Evolutionary conservation across 768 basidiomycete species (phyloP).

Genomic region (Macrolepiota albuminosa): DNA sequence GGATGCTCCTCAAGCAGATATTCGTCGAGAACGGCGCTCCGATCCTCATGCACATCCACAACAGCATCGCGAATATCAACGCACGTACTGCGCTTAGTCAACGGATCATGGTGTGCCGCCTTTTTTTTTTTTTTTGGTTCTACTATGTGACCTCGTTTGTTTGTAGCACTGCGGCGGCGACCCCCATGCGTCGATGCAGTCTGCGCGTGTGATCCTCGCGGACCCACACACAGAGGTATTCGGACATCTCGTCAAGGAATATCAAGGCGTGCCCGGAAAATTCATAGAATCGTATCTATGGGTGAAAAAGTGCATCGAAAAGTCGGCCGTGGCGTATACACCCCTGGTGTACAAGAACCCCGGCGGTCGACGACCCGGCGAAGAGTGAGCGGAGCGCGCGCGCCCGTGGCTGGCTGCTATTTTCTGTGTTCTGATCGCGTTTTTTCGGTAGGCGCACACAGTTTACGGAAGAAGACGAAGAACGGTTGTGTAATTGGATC

Average conservation of each 20-base stretch:
- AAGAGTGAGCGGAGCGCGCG: slow-evolving; percentile 46
- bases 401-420: too few relatives aligned
- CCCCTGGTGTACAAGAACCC: slow-evolving; percentile 82
- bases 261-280: slow-evolving; percentile 66
- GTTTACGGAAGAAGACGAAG: slow-evolving; percentile 75
- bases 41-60: slow-evolving; percentile 76
- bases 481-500: slow-evolving; percentile 72
- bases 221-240: slow-evolving; percentile 79
- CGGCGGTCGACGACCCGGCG: slow-evolving; percentile 74
- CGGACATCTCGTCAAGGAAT: slow-evolving; percentile 64
- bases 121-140: background rate
- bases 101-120: slow-evolving; percentile 57
- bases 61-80: slow-evolving; percentile 76
- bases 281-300: slow-evolving; percentile 78
- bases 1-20: slow-evolving; percentile 70
- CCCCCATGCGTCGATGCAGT: slow-evolving; percentile 63
- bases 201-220: slow-evolving; percentile 72
- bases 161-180: slow-evolving; percentile 64
- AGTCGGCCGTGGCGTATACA: slow-evolving; percentile 58
- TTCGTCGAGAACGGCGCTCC: slow-evolving; percentile 62
- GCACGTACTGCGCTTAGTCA: slow-evolving; percentile 61
- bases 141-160: too few relatives aligned
- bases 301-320: slow-evolving; percentile 82
- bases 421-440: too few relatives aligned
- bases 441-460: slow-evolving; percentile 55